phyloP scores from a whole-genome alignment of 257 asterid species.

The Oldenlandia corymbosa region DNA sequence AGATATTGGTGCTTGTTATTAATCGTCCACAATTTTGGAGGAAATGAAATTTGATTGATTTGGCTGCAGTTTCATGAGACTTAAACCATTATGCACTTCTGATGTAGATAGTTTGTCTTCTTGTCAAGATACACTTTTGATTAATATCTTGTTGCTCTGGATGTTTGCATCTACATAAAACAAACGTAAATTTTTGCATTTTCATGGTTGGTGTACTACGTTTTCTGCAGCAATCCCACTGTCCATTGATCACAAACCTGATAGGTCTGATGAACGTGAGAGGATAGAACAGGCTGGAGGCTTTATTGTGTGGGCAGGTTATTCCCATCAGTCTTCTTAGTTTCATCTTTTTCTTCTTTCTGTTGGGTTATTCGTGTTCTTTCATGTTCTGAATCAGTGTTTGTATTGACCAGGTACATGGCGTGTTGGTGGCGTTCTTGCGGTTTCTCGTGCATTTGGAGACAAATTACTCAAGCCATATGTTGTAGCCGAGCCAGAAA shows the following conservation, averaged over 20 bases:
- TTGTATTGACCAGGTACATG: slow-evolving; percentile 49
- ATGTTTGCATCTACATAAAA: background rate
- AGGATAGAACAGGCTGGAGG: slow-evolving; percentile 88
- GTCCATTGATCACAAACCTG: slow-evolving; percentile 84
- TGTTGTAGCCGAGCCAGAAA: slow-evolving; percentile 72
- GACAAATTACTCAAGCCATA: slow-evolving; percentile 64
- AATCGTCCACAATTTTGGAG: background rate
- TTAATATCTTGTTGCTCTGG: background rate
- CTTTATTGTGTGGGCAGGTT: slow-evolving; percentile 76
- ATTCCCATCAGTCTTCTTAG: background rate
- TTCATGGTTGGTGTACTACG: slow-evolving; percentile 4
- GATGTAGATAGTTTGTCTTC: background rate
- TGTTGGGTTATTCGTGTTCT: background rate
- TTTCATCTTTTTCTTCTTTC: background rate
- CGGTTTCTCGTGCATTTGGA: slow-evolving; percentile 89
- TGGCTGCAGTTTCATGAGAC: background rate
- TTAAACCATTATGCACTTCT: background rate
- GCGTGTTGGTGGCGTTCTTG: slow-evolving; percentile 90
- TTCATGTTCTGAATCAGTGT: background rate
- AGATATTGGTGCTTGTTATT: background rate
- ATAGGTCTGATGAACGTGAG: slow-evolving; percentile 77
- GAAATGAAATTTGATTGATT: background rate
- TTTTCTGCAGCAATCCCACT: slow-evolving; percentile 58
- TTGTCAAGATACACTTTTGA: too few relatives aligned
- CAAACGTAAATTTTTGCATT: background rate